Base-by-base conservation (phyloP, 129 eudicot species). In the Gnaphalium uliginosum region DNA sequence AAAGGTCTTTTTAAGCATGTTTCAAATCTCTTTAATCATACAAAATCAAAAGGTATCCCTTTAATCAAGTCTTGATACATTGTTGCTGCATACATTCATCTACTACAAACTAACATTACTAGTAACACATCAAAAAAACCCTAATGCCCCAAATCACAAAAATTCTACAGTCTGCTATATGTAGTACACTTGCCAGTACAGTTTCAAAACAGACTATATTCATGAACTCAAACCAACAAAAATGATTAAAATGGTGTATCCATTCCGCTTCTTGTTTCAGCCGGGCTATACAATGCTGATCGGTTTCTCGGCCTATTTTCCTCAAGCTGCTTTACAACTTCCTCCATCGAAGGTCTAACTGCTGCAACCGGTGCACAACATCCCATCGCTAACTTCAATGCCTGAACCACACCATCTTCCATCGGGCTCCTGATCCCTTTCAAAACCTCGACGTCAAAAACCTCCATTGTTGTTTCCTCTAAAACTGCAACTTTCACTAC, bases 401-500 rank as follows among this genome's bases (percentile, higher is more conserved):
- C 98, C 66, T 94, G 98, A 25, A 94, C 96, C 74, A 95, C 73
- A 18, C 97, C 99, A 60, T 91, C 99, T 82, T 95, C 99, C 97
- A 95, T 95, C 0, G 97, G 97, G 69, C 91, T 95, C 88, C 96
- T 84, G 41, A 87, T 89, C 50, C 96, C 97, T 64, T 90, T 90
- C 81, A 94, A 73, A 24, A 90, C 83, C 77, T 94, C 98, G 17
- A 89, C 80, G 32, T 94, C 98, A 46, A 94, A 94, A 57, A 94
- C 98, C 75, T 94, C 97, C 98, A 94, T 88, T 4, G 98, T 90
- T n/a, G 97, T 87, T 79, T 94, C 98, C 75, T 94, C 98, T 39
- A 94, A 74, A 68, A 94, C 98, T 26, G 98, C 98, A 83, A 85
- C 96, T 78, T 94, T 94, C 10, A 94, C 98, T 11, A 89, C 68